Evolutionary conservation across 805 yeast genomes (phyloP), one percentile per base, ranked within the genome.

Genomic region (Komagataella pseudopastoris): DNA sequence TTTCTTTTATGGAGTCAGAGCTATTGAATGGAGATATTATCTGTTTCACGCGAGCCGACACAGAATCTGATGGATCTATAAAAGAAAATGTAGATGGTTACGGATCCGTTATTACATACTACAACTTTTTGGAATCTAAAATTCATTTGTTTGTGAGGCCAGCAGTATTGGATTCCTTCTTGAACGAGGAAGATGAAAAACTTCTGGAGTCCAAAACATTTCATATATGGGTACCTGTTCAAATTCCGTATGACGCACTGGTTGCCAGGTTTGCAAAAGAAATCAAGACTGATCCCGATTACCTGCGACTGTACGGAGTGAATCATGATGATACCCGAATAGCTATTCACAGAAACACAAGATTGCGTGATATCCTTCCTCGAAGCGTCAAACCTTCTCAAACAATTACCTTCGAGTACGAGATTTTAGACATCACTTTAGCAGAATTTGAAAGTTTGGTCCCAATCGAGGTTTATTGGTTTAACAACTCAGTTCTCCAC

Each of bases 361-460:
- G 53, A 52, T 61, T 60, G 50, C 52, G 45, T 46, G 55, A 58
- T n/a, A 52, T 71, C 7, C 69, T 77, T 56, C 68, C 71, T 5
- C 71, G 69, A 56, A 61, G 63, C 23, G 70, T 71, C 44, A 71
- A 78, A 1, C 74, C 72, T 20, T 68, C 75, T 6, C 75, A 72
- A 46, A 62, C 69, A 3, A 49, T 65, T 47, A 60, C 59, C 6
- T 76, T 91, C 53, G 83, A 82, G 56, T 91, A 85, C 62, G 96
- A 91, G 60, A 66, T 84, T 1, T 72, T 93, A 59, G 85, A 80
- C 48, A 80, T 89, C 47, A 80, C 90, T 1, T 69, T 91, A 51
- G 74, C 71, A 43, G 95, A 88, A 55, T 76, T 84, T 59, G 99
- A 93, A 64, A 80, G 76, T 55, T 76, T 88, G 81, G 78, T 78